Percentiles rank a stretch among this genome's conserved stretches.
These are phyloP conservation scores for Heteromeles arbutifolia DNA, from an alignment of 306 rosid species.

Conservation along the genomic window DNA sequence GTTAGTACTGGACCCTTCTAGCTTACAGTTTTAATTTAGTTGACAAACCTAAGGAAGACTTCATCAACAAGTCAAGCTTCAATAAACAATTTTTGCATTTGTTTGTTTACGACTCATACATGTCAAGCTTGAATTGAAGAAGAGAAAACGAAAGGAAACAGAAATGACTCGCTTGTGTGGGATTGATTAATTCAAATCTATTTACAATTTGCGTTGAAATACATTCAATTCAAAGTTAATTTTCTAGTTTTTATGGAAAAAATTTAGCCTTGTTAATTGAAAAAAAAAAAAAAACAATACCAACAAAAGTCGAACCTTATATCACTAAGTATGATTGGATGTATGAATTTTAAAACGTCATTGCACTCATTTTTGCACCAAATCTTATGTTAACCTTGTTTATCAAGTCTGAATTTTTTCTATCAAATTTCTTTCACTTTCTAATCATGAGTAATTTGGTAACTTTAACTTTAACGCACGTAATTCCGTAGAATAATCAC, in stretches of 20 bases:
- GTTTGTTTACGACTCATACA: not conserved
- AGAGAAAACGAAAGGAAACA: not conserved
- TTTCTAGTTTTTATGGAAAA: not conserved
- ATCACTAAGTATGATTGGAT: too few relatives aligned
- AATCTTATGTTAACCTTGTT: too few relatives aligned
- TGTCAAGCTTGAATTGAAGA: not conserved
- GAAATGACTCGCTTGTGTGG: too few relatives aligned
- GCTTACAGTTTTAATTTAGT: not conserved
- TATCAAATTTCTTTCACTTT: not conserved
- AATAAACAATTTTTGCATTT: not conserved
- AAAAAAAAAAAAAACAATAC: too few relatives aligned
- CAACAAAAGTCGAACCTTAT: too few relatives aligned
- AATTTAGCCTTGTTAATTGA: not conserved
- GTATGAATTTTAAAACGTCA: too few relatives aligned
- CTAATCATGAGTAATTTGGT: not conserved
- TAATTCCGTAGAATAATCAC: not conserved
- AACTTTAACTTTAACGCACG: not conserved
- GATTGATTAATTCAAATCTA: not conserved
- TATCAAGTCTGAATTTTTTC: too few relatives aligned
- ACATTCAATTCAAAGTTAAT: not conserved
- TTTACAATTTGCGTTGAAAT: not conserved
- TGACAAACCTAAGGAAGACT: not conserved
- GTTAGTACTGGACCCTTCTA: not conserved
- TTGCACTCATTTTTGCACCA: fast-evolving
- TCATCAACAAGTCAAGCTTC: too few relatives aligned